phyloP scores from a whole-genome alignment of 805 yeast genomes.

The Ogataea ramenticola region DNA sequence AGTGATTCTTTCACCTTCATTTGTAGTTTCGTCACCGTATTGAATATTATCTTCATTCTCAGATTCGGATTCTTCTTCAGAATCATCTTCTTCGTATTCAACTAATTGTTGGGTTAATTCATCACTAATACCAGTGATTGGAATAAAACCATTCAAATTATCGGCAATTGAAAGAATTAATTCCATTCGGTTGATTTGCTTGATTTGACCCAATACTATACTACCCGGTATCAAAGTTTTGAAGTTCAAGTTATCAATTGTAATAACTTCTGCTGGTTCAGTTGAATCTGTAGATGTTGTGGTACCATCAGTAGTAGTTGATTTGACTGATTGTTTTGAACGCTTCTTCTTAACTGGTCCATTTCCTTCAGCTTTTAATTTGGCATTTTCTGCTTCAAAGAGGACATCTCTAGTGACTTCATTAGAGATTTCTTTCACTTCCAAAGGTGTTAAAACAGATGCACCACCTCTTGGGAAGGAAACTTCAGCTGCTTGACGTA shows the following conservation, averaged over 20 bases:
- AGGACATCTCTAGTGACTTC: conserved; percentile 87
- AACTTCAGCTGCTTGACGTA: conserved; percentile 33
- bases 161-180: conserved; percentile 71
- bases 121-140: conserved; percentile 64
- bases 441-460: conserved; percentile 78
- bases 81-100: conserved; percentile 36
- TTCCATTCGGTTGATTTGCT: conserved; percentile 53
- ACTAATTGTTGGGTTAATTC: conserved; percentile 53
- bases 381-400: conserved; percentile 34
- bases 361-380: conserved; percentile 22
- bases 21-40: conserved; percentile 30
- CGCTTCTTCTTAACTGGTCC: conserved; percentile 12
- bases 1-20: conserved; percentile 21
- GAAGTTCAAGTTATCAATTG: conserved; percentile 56
- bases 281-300: conserved; percentile 14
- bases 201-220: conserved; percentile 68
- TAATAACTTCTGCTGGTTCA: conserved; percentile 15
- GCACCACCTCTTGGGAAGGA: conserved; percentile 96
- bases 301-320: conserved; percentile 12
- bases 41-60: conserved; percentile 30
- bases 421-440: conserved; percentile 85
- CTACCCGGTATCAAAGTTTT: conserved; percentile 66
- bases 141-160: conserved; percentile 70
- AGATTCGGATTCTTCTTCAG: conserved; percentile 16
- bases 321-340: neutral